Percentiles rank a stretch among this genome's conserved stretches.
These are phyloP conservation scores for Aspergillus sparsus DNA, from an alignment of 495 filamentous ascomycete species.

Conservation along the genomic window DNA sequence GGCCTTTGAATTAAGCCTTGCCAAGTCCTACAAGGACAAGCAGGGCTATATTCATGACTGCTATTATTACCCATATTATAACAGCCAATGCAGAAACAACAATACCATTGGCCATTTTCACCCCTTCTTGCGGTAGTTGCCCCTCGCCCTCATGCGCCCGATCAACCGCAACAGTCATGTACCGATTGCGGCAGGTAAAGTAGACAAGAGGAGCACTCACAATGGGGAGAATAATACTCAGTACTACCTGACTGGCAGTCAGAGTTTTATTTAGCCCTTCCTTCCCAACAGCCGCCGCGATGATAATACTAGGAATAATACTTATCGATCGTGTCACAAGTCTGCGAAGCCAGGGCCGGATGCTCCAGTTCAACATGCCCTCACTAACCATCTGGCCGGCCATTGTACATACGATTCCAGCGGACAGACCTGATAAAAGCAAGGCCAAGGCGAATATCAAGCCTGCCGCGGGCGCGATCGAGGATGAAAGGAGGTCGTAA, in stretches of 20 bases:
- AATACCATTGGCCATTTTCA: slow-evolving; percentile 65
- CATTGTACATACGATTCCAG: slow-evolving; percentile 82
- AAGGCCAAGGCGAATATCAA: slow-evolving; percentile 77
- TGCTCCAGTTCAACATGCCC: slow-evolving; percentile 70
- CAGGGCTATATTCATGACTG: slow-evolving; percentile 71
- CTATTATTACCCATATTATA: slow-evolving; percentile 67
- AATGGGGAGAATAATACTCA: slow-evolving; percentile 81
- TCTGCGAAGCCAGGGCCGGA: slow-evolving; percentile 70
- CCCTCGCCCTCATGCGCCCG: slow-evolving; percentile 30
- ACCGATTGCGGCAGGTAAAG: slow-evolving; percentile 78
- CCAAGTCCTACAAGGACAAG: slow-evolving; percentile 67
- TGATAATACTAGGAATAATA: slow-evolving; percentile 79
- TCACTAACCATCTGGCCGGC: slow-evolving; percentile 82
- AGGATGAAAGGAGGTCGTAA: slow-evolving; percentile 68
- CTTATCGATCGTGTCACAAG: slow-evolving; percentile 71
- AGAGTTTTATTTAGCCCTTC: slow-evolving; percentile 72
- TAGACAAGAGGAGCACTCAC: slow-evolving; percentile 81
- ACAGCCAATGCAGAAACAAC: slow-evolving; percentile 54
- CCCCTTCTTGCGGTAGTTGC: slow-evolving; percentile 31
- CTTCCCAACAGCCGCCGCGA: slow-evolving; percentile 73
- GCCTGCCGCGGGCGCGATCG: slow-evolving; percentile 70
- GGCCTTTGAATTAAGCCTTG: slow-evolving; percentile 36
- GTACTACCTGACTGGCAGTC: slow-evolving; percentile 74
- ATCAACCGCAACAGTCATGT: slow-evolving; percentile 68
- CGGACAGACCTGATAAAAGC: slow-evolving; percentile 72